Conservation (phyloP, 257 asterid genomes). For the Verbascum thapsus region DNA sequence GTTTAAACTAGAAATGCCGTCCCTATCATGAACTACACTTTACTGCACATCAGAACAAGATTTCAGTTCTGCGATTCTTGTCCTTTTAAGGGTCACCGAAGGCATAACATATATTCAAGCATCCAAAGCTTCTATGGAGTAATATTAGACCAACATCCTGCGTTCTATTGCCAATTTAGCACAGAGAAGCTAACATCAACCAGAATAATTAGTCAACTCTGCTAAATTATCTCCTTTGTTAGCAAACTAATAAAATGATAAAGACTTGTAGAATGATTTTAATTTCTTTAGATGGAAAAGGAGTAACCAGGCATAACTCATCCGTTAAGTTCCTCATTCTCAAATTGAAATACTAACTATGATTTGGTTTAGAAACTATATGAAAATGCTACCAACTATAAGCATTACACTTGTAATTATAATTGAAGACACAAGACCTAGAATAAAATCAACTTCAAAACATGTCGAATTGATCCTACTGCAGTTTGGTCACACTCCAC, state of each 20-base stretch:
- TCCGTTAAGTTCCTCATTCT: neutral
- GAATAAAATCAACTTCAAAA: constrained; percentile 7
- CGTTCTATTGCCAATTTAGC: neutral
- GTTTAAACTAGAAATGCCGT: constrained; percentile 11
- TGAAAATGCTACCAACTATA: neutral
- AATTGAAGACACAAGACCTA: neutral
- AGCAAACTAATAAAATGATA: neutral
- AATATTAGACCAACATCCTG: neutral
- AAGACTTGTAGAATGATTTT: neutral
- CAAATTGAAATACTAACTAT: neutral
- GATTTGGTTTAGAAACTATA: neutral
- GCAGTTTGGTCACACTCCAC: neutral
- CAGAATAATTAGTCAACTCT: neutral
- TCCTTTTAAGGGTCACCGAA: constrained; percentile 4
- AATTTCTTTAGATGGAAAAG: neutral
- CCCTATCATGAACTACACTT: neutral
- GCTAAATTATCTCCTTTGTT: neutral
- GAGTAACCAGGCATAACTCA: neutral
- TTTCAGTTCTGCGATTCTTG: constrained; percentile 7
- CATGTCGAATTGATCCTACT: constrained; percentile 2
- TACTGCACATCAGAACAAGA: neutral
- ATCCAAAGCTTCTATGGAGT: constrained; percentile 10
- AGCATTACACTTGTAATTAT: neutral
- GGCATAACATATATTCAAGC: constrained; percentile 7
- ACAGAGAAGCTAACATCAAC: neutral